Base-by-base conservation (phyloP, 257 asterid species). In the Fraxinus quadrangulata region DNA sequence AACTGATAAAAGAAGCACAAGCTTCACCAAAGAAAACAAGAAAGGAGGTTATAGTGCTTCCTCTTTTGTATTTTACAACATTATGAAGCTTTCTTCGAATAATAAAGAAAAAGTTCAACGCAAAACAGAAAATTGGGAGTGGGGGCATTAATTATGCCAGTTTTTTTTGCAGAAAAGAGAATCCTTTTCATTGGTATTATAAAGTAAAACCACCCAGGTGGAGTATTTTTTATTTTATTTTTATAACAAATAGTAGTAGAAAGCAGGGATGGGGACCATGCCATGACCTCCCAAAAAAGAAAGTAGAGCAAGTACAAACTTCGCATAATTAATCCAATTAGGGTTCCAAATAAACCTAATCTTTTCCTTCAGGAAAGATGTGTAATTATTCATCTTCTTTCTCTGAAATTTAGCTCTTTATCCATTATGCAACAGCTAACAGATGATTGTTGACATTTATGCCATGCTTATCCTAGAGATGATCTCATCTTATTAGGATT, bases 341-440 rank as follows among this genome's bases (percentile, higher is more conserved):
- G 51, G 17, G 16, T 42, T 42, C 51, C 51, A 42, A 12, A 42
- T 42, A 16, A 12, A 42, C 51, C 51, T 42, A 26, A 17, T 26
- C 69, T 69, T 37, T 78, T 75, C 73, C 71, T 34, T 31, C 17
- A 36, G 56, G 39, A 13, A 54, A 70, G 61, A 34, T 40, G 14
- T 42, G 12, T 42, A 42, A 11, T 42, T 42, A 12, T 12, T 2
- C 51, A 67, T 63, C 76, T 74, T 26, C 23, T 74, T 59, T 8
- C 42, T 26, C 36, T 51, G 66, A 71, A 61, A 49, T 36, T 77
- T 70, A 36, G 77, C 28, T 21, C 73, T 70, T 73, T 37, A 54
- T 14, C 12, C 6, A 63, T 63, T 63, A 26, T 26, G 36, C 34
- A 33, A 68, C 54, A 69, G 75, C 33, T 26, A 36, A 34, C 31